phyloP scores from a whole-genome alignment of 352 stramenopile species.

The Phytophthora meadii region DNA sequence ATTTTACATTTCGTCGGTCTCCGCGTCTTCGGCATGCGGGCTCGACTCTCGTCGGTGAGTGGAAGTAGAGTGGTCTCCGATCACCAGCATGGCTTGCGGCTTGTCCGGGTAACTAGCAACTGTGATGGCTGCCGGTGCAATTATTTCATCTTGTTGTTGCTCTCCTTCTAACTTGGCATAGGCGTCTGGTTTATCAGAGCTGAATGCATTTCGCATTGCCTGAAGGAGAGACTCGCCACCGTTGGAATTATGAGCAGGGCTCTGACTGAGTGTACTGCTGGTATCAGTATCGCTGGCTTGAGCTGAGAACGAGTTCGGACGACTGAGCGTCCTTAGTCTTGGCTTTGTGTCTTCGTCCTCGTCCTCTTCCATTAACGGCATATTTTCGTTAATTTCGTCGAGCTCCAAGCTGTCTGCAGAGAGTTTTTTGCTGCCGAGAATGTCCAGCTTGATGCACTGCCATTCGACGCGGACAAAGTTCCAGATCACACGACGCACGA shows the following conservation, averaged over 20 bases:
- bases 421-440: conserved; percentile 64
- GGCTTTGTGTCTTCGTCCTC: conserved; percentile 37
- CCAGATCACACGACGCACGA: conserved; percentile 93
- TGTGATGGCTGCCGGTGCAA: conserved; percentile 22
- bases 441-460: conserved; percentile 89
- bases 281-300: conserved; percentile 27
- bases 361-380: conserved; percentile 55
- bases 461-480: conserved; percentile 94
- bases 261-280: conserved; percentile 32
- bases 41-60: conserved; percentile 23
- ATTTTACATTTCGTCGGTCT: conserved; percentile 26
- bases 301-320: conserved; percentile 27
- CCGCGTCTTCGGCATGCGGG: conserved; percentile 9
- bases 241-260: conserved; percentile 9
- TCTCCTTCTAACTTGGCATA: background rate
- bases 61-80: conserved; percentile 14
- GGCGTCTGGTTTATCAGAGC: background rate
- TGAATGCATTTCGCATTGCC: conserved; percentile 12
- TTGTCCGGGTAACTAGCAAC: conserved; percentile 33
- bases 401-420: conserved; percentile 57
- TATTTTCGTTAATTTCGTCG: conserved; percentile 54
- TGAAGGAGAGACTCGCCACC: conserved; percentile 20
- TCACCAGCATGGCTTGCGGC: conserved; percentile 30
- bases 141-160: conserved; percentile 20
- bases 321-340: conserved; percentile 25